Base-by-base conservation (phyloP, 441 rosid species). In the Pelargonium fulgidum region DNA sequence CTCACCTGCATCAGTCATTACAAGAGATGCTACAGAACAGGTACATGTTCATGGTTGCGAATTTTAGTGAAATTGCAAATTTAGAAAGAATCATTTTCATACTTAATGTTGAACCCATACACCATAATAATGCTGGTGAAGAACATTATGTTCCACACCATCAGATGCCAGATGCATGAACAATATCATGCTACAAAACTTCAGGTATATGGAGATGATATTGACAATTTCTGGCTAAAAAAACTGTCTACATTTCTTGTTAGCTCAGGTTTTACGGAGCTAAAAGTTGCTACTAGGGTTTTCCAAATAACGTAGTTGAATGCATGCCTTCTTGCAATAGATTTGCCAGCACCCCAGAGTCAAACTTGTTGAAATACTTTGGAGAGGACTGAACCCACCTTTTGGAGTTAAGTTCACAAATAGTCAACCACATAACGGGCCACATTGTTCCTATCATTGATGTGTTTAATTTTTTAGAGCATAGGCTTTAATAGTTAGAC, bases 1-100 rank as follows among this genome's bases (percentile, higher is more conserved):
- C 87, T 88, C 98, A 17, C 85, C 93, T 24, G 41, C 81, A 66
- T 77, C 87, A 36, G 76, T 83, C 59, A 67, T 82, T 75, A 73
- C 78, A 67, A 78, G 80, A 78, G 82, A 81, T 69, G 73, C 76
- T 14, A 65, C 54, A 58, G 72, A 70, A 69, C 80, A 83, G 93
- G 98, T 86, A 33, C 7, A 5, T 33, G 39, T 33, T 33, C 39
- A 33, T 33, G 39, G 39, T 33, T 33, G 39, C 14, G 19, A 22
- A 59, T 4, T 59, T 20, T 59, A 59, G 13, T 22, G 19, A 50
- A 50, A 50, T 1, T 50, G 14, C 58, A 50, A 13, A n/a, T 50
- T 13, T n/a, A n/a, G 5, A 50, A n/a, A 50, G 58, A 12, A 12
- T 50, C 17, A 13, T 14, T 50, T 14, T 13, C 19, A n/a, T 50